Evolutionary conservation across 768 basidiomycete genomes (phyloP).

Genomic region (Hygrocybe punicea): DNA sequence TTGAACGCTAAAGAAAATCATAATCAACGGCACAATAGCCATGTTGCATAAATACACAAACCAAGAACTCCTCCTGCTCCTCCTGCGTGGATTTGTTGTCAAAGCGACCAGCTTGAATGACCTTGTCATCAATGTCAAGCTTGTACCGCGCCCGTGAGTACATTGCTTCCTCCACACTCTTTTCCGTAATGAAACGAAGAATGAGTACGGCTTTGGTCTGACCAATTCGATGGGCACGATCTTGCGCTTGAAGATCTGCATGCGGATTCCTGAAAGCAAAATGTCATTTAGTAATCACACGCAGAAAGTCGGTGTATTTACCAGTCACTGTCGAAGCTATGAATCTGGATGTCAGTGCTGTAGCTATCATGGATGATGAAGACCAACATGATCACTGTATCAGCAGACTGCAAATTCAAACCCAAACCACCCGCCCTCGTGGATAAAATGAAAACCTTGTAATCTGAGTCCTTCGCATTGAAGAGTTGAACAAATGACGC

Average conservation of each 20-base stretch:
- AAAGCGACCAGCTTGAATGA: slow-evolving; percentile 98
- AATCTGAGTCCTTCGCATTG: slow-evolving; percentile 85
- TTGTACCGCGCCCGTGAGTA: slow-evolving; percentile 92
- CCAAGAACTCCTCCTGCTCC: slow-evolving; percentile 94
- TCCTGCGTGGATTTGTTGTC: slow-evolving; percentile 98
- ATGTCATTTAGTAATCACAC: slow-evolving; percentile 15
- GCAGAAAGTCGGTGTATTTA: slow-evolving; percentile 18
- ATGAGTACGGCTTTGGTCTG: slow-evolving; percentile 98
- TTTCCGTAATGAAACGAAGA: slow-evolving; percentile 93
- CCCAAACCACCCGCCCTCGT: slow-evolving; percentile 92
- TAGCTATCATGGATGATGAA: neutral
- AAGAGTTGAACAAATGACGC: slow-evolving; percentile 81
- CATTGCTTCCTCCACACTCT: slow-evolving; percentile 98
- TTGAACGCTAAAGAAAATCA: slow-evolving; percentile 66
- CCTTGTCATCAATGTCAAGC: slow-evolving; percentile 98
- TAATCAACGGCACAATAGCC: too few relatives aligned
- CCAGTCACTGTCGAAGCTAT: slow-evolving; percentile 79
- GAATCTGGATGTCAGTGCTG: slow-evolving; percentile 10
- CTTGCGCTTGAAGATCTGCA: slow-evolving; percentile 98
- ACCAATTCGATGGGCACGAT: slow-evolving; percentile 99
- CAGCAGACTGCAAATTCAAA: slow-evolving; percentile 93
- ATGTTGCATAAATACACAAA: slow-evolving; percentile 41
- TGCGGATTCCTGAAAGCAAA: slow-evolving; percentile 78
- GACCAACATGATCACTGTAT: slow-evolving; percentile 90
- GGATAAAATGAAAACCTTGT: slow-evolving; percentile 89